Evolutionary conservation across 148 eudicot species (phyloP).

Genomic region (Tetragonia tetragonoides): DNA sequence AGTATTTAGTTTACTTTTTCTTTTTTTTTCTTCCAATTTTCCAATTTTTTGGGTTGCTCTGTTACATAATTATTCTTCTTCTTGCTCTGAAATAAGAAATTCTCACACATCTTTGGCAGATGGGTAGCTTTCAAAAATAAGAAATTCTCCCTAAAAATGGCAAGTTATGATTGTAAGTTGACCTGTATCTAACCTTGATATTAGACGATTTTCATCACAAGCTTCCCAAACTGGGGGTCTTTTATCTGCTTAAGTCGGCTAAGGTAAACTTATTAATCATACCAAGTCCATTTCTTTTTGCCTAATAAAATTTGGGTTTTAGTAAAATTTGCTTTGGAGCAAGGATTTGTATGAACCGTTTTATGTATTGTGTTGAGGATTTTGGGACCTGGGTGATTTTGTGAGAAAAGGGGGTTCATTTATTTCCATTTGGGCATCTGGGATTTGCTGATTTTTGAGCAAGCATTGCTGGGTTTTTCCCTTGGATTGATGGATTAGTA

Average conservation of each 20-base stretch:
- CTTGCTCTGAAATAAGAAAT: background rate
- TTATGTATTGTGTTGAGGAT: no score
- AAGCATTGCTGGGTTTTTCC: background rate
- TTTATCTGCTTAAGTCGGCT: conserved; percentile 5
- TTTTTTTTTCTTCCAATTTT: no score
- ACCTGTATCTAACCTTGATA: background rate
- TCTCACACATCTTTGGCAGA: no score
- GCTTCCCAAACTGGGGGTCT: background rate
- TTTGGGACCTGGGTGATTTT: background rate
- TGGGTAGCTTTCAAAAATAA: no score
- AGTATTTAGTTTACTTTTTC: no score
- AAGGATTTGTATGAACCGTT: background rate
- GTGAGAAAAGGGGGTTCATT: background rate
- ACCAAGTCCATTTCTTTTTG: background rate
- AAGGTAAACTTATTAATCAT: background rate
- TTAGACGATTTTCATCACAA: background rate
- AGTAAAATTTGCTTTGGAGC: background rate
- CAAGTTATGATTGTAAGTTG: no score
- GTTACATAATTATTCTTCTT: background rate
- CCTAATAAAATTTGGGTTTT: background rate
- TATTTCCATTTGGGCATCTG: conserved; percentile 16
- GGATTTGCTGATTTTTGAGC: background rate
- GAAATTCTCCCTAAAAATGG: no score
- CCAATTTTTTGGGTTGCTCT: background rate
- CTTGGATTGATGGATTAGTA: no score